Base-by-base conservation (phyloP, 768 basidiomycete genomes). In the Hericium rajendrae region DNA sequence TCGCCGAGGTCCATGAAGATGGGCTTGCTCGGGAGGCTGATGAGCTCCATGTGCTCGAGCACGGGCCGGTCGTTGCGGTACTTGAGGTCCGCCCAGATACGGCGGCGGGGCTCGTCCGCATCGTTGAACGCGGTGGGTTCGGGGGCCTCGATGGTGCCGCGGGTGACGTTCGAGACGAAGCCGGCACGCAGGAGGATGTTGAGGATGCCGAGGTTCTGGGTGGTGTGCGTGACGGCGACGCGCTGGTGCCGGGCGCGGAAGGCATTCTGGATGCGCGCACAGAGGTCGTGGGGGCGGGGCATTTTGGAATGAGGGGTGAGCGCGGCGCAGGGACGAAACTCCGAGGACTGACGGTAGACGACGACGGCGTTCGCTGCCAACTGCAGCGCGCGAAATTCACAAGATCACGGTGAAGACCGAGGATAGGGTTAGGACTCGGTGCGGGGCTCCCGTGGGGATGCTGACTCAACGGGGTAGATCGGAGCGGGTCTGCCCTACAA, bases 61-160 rank as follows among this genome's bases (percentile, higher is more conserved):
- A 97, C 91, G 5, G 94, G 91, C 32, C 81, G 76, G 69, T 97
- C 91, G 63, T 91, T 84, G 52, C 95, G 82, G 74, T 95, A 94
- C 73, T 99, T 99, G 62, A 97, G 83, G 53, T 86, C 83, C 2
- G 91, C 91, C 93, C 95, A 97, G 71, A 98, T 89, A 39, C 93
- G 83, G 37, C 79, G 79, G 57, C 92, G 78, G 1, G 84, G 78
- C 32, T 86, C 82, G 59, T 77, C 73, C 11, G 78, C 84, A 2
- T 66, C 60, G 56, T 74, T 65, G 68, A 94, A 97, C 12, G 75
- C 75, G 4, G 66, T 60, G 0, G 94, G 93, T 16, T 79, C 79
- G 2, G 93, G 83, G 0, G 74, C 73, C 6, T 76, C 71, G 58
- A 81, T 70, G 37, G 89, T 88, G 3, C 93, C 93, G 28, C 91